These are phyloP conservation scores for Sporisorium iseilematis-ciliati DNA, from an alignment of 1,284 basidiomycete species.

Conservation along the genomic window DNA sequence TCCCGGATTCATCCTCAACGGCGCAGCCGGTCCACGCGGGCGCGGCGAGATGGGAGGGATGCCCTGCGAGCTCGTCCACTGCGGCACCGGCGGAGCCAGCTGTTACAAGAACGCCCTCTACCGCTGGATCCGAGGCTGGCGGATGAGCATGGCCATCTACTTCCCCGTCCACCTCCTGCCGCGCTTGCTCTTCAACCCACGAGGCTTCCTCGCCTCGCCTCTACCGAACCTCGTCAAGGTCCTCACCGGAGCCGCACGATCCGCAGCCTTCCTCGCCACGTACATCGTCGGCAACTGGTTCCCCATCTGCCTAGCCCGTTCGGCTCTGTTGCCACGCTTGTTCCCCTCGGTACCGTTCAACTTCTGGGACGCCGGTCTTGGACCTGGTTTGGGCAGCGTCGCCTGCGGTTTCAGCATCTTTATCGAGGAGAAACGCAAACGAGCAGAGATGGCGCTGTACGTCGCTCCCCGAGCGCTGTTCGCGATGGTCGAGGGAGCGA, in stretches of 20 bases:
- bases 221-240: constrained; percentile 54
- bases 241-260: constrained; percentile 65
- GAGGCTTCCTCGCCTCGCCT: constrained; percentile 52
- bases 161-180: constrained; percentile 71
- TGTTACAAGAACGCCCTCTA: constrained; percentile 68
- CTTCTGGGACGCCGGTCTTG: constrained; percentile 62
- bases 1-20: constrained; percentile 50
- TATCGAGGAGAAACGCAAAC: constrained; percentile 70
- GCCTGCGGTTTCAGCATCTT: constrained; percentile 64
- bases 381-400: constrained; percentile 42
- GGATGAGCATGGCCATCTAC: constrained; percentile 69
- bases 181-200: constrained; percentile 67
- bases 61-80: constrained; percentile 70
- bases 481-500: constrained; percentile 56
- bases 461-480: constrained; percentile 70
- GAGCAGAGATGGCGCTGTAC: constrained; percentile 71
- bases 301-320: constrained; percentile 59
- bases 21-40: constrained; percentile 55
- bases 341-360: constrained; percentile 48
- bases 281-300: constrained; percentile 70
- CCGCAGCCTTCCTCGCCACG: constrained; percentile 70
- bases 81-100: constrained; percentile 62
- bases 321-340: constrained; percentile 48
- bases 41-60: constrained; percentile 64
- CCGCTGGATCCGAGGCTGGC: constrained; percentile 67